These are phyloP conservation scores for Tolypocladium tundrense DNA, from an alignment of 2,329 filamentous ascomycete species.

Conservation along the genomic window DNA sequence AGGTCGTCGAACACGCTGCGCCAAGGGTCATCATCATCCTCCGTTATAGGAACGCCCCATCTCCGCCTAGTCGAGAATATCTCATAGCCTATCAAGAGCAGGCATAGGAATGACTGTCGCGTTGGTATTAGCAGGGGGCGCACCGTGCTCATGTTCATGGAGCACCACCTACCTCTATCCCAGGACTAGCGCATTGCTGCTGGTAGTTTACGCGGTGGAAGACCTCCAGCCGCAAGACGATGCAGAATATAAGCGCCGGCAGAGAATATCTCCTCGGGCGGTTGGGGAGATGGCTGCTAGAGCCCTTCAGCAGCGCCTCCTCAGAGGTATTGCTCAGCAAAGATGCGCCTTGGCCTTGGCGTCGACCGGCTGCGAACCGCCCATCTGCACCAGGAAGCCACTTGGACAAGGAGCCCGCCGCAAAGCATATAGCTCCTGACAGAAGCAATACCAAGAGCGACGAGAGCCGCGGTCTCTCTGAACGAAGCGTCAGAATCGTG, in stretches of 20 bases:
- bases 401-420: constrained; percentile 29
- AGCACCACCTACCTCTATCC: constrained; percentile 31
- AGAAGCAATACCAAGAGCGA: constrained; percentile 35
- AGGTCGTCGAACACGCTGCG: constrained; percentile 37
- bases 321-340: constrained; percentile 9
- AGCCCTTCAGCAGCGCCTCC: constrained; percentile 21
- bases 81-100: constrained; percentile 34
- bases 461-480: constrained; percentile 40
- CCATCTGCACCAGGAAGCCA: constrained; percentile 37
- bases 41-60: constrained; percentile 18
- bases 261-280: constrained; percentile 37
- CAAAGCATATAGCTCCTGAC: constrained; percentile 30
- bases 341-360: constrained; percentile 8
- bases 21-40: constrained; percentile 36
- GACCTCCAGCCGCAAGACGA: constrained; percentile 37
- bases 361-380: constrained; percentile 26
- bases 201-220: constrained; percentile 34
- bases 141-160: neutral
- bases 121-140: neutral
- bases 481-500: constrained; percentile 6
- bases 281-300: constrained; percentile 26
- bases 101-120: constrained; percentile 33
- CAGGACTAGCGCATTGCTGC: constrained; percentile 39
- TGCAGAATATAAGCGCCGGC: constrained; percentile 30
- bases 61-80: constrained; percentile 25